Evolutionary conservation across 768 basidiomycete genomes (phyloP).

Genomic region (Tulasnella sp.): DNA sequence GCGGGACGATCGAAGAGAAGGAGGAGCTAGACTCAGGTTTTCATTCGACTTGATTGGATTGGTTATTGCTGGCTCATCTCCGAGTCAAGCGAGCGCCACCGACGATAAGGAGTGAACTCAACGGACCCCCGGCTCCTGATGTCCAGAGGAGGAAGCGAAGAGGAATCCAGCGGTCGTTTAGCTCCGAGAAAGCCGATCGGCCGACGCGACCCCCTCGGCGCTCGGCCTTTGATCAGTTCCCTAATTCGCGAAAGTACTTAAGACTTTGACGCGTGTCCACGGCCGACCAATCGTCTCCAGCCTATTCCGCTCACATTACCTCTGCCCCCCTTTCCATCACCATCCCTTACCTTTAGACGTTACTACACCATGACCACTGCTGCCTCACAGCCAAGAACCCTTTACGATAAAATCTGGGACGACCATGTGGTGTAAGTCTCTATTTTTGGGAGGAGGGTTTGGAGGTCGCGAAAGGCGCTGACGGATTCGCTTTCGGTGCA

Average conservation of each 20-base stretch:
- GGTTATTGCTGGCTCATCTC: not conserved
- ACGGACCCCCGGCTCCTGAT: not conserved
- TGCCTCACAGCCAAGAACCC: conserved; percentile 66
- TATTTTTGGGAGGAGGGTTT: not conserved
- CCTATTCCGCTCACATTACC: not conserved
- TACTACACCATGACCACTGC: conserved; percentile 49
- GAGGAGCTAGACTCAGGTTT: not conserved
- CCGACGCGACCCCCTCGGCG: not conserved
- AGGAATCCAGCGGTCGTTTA: not conserved
- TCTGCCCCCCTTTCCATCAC: not conserved
- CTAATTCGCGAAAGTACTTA: conserved; percentile 3
- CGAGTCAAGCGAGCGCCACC: not conserved
- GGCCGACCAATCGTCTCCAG: conserved; percentile 10
- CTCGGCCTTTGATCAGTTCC: conserved; percentile 1
- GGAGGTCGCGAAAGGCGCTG: not conserved
- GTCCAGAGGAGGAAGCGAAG: not conserved
- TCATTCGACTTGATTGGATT: not conserved
- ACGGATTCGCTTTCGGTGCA: conserved; percentile 46
- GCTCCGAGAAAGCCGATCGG: conserved; percentile 1
- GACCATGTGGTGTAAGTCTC: conserved; percentile 82
- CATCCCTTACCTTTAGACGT: conserved; percentile 11
- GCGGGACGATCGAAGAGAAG: not conserved
- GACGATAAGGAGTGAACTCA: not conserved
- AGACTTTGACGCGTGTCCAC: not conserved
- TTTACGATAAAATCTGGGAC: conserved; percentile 98